Percentiles rank a stretch among this genome's conserved stretches.
These are phyloP conservation scores for Trametes polyzona DNA, from an alignment of 1,284 basidiomycete species.

Conservation along the genomic window DNA sequence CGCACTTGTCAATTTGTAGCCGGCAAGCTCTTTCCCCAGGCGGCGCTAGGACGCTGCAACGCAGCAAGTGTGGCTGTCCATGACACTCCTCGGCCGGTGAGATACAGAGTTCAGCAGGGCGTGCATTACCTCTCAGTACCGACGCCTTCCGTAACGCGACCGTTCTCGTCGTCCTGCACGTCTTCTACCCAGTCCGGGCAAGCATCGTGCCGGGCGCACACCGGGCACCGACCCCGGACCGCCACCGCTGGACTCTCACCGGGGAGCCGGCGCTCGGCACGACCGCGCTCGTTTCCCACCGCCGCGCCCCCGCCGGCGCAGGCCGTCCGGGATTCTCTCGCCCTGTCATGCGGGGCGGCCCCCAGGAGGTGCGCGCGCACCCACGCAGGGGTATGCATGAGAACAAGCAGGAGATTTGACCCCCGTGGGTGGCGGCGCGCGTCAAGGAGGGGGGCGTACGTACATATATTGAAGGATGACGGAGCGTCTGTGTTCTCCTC, in stretches of 20 bases:
- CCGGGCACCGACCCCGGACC: not conserved
- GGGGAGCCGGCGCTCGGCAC: slow-evolving; percentile 23
- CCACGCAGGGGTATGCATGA: slow-evolving; percentile 18
- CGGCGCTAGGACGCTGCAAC: too few relatives aligned
- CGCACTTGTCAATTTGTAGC: not conserved
- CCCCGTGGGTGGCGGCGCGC: not conserved
- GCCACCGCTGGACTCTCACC: slow-evolving; percentile 15
- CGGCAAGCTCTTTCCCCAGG: too few relatives aligned
- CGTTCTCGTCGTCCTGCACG: too few relatives aligned
- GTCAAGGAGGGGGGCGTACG: not conserved
- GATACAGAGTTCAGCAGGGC: too few relatives aligned
- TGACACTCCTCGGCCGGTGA: too few relatives aligned
- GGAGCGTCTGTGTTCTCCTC: too few relatives aligned
- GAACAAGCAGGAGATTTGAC: too few relatives aligned
- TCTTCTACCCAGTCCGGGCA: too few relatives aligned
- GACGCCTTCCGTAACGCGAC: too few relatives aligned
- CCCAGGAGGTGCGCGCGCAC: slow-evolving; percentile 8
- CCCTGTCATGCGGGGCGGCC: slow-evolving; percentile 16
- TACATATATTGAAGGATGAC: slow-evolving; percentile 3
- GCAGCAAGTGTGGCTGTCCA: too few relatives aligned
- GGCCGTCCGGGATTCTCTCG: slow-evolving; percentile 17
- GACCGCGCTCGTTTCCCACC: slow-evolving; percentile 13
- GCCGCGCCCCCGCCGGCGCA: not conserved
- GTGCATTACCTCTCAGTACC: too few relatives aligned
- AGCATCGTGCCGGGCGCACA: too few relatives aligned